These are phyloP conservation scores for Pyricularia sp. DNA, from an alignment of 2,329 filamentous ascomycete genomes.

Conservation along the genomic window DNA sequence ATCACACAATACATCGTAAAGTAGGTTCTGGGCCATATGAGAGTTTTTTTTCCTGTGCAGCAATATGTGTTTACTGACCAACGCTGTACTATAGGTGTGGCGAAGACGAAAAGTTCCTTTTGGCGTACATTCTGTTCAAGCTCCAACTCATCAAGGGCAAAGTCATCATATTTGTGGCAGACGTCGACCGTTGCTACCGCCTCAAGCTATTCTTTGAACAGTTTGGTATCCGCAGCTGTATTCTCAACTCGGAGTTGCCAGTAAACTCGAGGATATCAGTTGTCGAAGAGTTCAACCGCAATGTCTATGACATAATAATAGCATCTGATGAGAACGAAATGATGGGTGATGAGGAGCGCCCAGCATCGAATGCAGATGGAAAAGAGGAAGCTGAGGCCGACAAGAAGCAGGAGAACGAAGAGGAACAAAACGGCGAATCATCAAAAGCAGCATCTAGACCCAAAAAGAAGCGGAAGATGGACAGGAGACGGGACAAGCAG, in stretches of 20 bases:
- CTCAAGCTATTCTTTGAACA: conserved; percentile 94
- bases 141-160: conserved; percentile 91
- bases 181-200: conserved; percentile 82
- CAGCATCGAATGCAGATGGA: conserved; percentile 36
- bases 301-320: conserved; percentile 96
- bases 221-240: conserved; percentile 88
- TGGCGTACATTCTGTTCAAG: conserved; percentile 93
- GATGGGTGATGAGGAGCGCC: conserved; percentile 23
- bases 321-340: conserved; percentile 58
- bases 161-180: conserved; percentile 61
- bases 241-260: conserved; percentile 88
- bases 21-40: conserved; percentile 29
- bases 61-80: neutral
- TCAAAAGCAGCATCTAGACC: conserved; percentile 17
- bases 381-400: conserved; percentile 15
- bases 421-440: conserved; percentile 17
- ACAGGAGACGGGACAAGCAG: conserved; percentile 64
- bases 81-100: conserved; percentile 48
- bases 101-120: conserved; percentile 95
- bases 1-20: conserved; percentile 84
- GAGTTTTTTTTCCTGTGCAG: neutral
- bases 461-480: conserved; percentile 60
- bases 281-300: conserved; percentile 94
- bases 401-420: conserved; percentile 18
- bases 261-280: conserved; percentile 90